phyloP scores from a whole-genome alignment of 208 protist genomes.

The Crithidia thermophila region DNA sequence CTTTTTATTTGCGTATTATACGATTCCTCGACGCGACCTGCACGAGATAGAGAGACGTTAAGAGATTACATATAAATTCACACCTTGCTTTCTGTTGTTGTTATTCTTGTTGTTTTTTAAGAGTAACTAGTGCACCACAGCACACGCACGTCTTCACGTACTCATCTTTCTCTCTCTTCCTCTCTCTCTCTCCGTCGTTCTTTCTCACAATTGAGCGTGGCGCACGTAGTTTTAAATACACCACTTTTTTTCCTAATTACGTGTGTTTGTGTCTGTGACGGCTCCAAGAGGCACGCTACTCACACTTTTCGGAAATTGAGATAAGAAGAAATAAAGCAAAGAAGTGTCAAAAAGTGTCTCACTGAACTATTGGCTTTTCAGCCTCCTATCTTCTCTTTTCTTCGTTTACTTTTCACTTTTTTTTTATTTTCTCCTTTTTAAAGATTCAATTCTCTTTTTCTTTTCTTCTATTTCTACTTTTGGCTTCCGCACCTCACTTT shows the following conservation, averaged over 20 bases:
- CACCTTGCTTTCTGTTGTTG: conserved; percentile 2
- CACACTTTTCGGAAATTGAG: too few species aligned
- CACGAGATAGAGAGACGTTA: background rate
- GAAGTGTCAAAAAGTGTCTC: background rate
- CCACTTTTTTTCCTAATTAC: too few species aligned
- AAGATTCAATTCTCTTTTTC: conserved; percentile 10
- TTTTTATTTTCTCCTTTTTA: conserved; percentile 24
- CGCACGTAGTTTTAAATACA: too few species aligned
- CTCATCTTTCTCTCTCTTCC: conserved; percentile 24
- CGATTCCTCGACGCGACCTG: background rate
- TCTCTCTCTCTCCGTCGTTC: conserved; percentile 11
- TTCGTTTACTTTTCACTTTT: conserved; percentile 5
- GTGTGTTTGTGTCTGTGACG: too few species aligned
- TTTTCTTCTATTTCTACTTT: conserved; percentile 20
- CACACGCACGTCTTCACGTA: background rate
- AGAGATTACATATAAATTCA: too few species aligned
- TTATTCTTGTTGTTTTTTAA: conserved; percentile 1
- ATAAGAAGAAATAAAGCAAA: too few species aligned
- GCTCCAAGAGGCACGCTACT: too few species aligned
- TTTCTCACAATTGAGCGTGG: too few species aligned
- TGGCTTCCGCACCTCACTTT: background rate
- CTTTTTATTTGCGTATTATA: too few species aligned
- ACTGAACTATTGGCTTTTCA: conserved; percentile 17
- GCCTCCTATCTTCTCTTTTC: conserved; percentile 24
- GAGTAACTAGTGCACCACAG: conserved; percentile 1